A percentile compares a stretch with the other conserved stretches of the same genome.
Conservation (phyloP, 371 early-diverging fungal genomes). For the Actinomucor elegans region DNA sequence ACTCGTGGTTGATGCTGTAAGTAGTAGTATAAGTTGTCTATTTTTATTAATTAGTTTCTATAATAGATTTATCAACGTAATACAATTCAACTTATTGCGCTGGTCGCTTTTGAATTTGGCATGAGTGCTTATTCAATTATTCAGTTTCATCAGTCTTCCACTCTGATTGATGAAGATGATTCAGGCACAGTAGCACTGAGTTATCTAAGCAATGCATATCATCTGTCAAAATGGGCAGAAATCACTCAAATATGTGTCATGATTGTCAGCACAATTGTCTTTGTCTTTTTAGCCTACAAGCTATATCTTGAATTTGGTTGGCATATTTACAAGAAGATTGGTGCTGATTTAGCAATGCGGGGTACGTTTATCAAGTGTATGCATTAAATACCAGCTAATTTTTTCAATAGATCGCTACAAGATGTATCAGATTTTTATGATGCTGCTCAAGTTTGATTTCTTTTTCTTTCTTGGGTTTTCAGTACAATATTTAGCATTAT, state of each 20-base stretch:
- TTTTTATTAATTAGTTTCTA: not conserved
- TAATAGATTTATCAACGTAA: conserved; percentile 50
- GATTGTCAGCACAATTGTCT: conserved; percentile 32
- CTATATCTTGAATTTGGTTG: conserved; percentile 62
- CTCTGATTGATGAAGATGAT: conserved; percentile 29
- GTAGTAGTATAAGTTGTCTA: no score
- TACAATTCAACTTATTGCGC: conserved; percentile 52
- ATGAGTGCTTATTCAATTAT: conserved; percentile 47
- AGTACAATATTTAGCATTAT: conserved; percentile 79
- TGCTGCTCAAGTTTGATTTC: conserved; percentile 85
- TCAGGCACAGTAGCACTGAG: conserved; percentile 19
- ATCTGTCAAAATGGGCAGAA: conserved; percentile 49
- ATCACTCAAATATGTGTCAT: conserved; percentile 45
- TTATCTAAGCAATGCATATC: conserved; percentile 29
- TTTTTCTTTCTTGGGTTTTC: conserved; percentile 88
- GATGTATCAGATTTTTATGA: conserved; percentile 84
- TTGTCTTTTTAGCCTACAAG: conserved; percentile 46
- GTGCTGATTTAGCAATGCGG: conserved; percentile 86
- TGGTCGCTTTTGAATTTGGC: conserved; percentile 49
- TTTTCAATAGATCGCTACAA: conserved; percentile 68
- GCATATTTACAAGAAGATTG: conserved; percentile 93
- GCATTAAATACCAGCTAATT: not conserved
- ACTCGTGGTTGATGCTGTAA: conserved; percentile 49
- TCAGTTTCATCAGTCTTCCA: conserved; percentile 48
- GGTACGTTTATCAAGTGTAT: conserved; percentile 56